Percentiles rank a stretch among this genome's conserved stretches.
phyloP scores from a whole-genome alignment of 2,329 filamentous ascomycete species.

The Plenodomus lindquistii region DNA sequence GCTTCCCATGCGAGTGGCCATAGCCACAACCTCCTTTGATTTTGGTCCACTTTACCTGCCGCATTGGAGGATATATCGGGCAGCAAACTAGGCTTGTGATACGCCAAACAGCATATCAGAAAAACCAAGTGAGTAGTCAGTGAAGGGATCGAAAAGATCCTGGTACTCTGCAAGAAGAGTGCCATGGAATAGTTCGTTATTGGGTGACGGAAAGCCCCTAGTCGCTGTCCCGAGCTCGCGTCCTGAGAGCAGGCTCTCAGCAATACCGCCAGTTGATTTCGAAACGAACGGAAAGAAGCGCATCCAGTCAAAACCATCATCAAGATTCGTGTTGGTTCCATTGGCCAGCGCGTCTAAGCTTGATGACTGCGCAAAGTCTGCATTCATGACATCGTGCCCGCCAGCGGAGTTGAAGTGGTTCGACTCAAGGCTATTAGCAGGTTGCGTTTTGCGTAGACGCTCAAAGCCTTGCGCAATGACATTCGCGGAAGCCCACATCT shows the following conservation, averaged over 20 bases:
- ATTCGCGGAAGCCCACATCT: slow-evolving; percentile 30
- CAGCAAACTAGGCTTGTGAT: too few species aligned
- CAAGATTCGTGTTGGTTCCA: not conserved
- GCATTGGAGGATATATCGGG: too few species aligned
- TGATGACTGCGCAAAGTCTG: not conserved
- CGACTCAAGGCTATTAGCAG: not conserved
- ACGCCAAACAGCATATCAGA: slow-evolving; percentile 4
- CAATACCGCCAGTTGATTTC: slow-evolving; percentile 23
- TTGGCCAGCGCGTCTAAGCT: not conserved
- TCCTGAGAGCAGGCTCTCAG: slow-evolving; percentile 18
- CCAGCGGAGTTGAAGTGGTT: not conserved
- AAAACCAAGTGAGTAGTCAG: slow-evolving; percentile 13
- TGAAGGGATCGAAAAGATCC: slow-evolving; percentile 27
- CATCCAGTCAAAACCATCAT: slow-evolving; percentile 25
- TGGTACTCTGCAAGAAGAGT: slow-evolving; percentile 25
- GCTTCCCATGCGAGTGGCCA: too few species aligned
- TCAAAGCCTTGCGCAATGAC: slow-evolving; percentile 24
- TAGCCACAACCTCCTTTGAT: too few species aligned
- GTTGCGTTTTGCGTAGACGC: slow-evolving; percentile 16
- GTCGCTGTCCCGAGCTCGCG: slow-evolving; percentile 22
- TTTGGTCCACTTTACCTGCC: too few species aligned
- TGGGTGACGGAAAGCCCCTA: slow-evolving; percentile 24
- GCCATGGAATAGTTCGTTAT: slow-evolving; percentile 25
- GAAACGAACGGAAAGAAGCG: slow-evolving; percentile 27
- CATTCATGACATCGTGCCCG: not conserved